Percentiles rank a stretch among this genome's conserved stretches.
Evolutionary conservation across 768 basidiomycete species (phyloP).

Genomic region (Serendipita vermifera): DNA sequence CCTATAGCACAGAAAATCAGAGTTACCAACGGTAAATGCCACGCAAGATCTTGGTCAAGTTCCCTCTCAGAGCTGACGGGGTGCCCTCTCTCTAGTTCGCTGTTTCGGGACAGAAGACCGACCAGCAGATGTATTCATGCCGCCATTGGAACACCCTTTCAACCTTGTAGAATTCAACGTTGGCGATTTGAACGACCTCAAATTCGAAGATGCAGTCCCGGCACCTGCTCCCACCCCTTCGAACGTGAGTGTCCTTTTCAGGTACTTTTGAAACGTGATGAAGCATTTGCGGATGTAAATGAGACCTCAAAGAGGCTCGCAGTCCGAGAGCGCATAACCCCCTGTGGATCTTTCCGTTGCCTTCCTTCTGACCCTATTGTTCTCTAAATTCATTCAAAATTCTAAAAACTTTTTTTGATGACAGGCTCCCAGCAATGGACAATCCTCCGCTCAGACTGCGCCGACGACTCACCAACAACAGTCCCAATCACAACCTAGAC

Average conservation of each 20-base stretch:
- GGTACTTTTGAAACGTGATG: slow-evolving; percentile 23
- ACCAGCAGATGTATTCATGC: slow-evolving; percentile 2
- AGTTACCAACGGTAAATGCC: not conserved
- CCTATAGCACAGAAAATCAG: slow-evolving; percentile 4
- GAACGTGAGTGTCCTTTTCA: not conserved
- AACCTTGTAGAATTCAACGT: slow-evolving; percentile 6
- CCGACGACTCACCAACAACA: not conserved
- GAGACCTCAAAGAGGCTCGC: slow-evolving; percentile 23
- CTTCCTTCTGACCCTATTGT: slow-evolving; percentile 38
- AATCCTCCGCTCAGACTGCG: not conserved
- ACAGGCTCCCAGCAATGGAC: not conserved
- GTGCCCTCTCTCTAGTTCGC: not conserved
- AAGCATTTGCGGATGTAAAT: slow-evolving; percentile 36
- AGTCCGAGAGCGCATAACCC: slow-evolving; percentile 34
- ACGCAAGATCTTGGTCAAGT: not conserved
- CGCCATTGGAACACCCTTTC: not conserved
- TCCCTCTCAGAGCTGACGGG: not conserved
- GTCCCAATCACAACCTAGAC: not conserved
- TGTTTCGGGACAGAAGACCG: slow-evolving; percentile 7
- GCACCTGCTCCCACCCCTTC: slow-evolving; percentile 2
- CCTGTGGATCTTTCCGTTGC: slow-evolving; percentile 48
- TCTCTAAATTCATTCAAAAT: slow-evolving; percentile 11
- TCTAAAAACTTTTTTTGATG: slow-evolving; percentile 3
- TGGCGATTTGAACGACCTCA: slow-evolving; percentile 7
- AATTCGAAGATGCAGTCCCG: slow-evolving; percentile 7